phyloP scores from a whole-genome alignment of 352 stramenopile species.

The Phytopythium cucurbitacearum region DNA sequence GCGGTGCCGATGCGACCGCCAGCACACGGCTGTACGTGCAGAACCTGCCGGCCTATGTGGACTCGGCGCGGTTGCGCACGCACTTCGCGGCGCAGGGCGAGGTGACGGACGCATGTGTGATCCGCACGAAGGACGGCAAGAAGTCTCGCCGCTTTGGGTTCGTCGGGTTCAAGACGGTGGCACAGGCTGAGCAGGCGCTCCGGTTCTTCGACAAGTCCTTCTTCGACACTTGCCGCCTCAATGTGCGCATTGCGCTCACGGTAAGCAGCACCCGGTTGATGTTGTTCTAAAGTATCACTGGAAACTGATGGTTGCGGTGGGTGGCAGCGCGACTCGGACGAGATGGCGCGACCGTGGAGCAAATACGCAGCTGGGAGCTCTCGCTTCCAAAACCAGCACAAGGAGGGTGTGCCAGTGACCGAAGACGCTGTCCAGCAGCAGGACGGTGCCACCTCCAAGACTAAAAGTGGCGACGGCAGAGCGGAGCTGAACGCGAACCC shows the following conservation, averaged over 20 bases:
- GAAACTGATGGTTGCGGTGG: not conserved
- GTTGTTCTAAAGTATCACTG: not conserved
- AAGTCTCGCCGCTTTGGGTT: conserved; percentile 84
- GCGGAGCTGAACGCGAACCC: conserved; percentile 30
- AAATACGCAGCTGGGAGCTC: conserved; percentile 87
- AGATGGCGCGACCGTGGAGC: conserved; percentile 80
- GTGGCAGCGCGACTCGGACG: conserved; percentile 38
- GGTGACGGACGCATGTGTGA: conserved; percentile 87
- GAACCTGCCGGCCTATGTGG: conserved; percentile 77
- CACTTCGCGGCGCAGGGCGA: conserved; percentile 76
- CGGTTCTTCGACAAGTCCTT: conserved; percentile 86
- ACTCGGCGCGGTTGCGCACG: conserved; percentile 64
- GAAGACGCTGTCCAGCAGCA: not conserved
- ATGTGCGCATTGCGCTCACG: conserved; percentile 76
- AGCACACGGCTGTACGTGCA: conserved; percentile 76
- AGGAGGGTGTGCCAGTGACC: conserved; percentile 11
- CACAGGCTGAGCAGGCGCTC: conserved; percentile 50
- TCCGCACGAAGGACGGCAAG: conserved; percentile 86
- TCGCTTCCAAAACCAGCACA: conserved; percentile 42
- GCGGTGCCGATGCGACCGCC: conserved; percentile 1
- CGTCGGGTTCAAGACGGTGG: conserved; percentile 71
- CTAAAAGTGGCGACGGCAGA: conserved; percentile 19
- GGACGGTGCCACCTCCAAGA: not conserved
- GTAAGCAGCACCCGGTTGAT: conserved; percentile 15
- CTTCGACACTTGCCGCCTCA: conserved; percentile 86